Conservation (phyloP, 192 early-diverging fungal species). For the Linnemannia zychae region DNA sequence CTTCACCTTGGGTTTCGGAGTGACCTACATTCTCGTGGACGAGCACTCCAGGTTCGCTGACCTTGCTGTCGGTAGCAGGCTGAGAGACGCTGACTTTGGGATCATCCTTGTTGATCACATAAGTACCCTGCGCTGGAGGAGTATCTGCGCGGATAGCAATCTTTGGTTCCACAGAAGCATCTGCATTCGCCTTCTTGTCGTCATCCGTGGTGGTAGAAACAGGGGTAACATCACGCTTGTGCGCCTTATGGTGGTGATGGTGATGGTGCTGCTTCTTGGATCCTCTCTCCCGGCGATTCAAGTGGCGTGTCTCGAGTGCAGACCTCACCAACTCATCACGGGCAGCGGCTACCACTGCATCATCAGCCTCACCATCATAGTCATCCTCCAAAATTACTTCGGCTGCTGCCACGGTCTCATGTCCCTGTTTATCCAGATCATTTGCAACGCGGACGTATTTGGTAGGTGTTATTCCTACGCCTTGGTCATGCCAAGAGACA, state of each 20-base stretch:
- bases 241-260: slow-evolving; percentile 22
- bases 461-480: background rate
- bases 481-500: slow-evolving; percentile 31
- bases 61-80: background rate
- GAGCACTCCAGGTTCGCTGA: background rate
- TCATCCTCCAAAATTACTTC: no score
- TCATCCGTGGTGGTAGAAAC: background rate
- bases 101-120: slow-evolving; percentile 10
- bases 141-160: slow-evolving; percentile 15
- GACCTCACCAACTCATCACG: background rate
- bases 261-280: slow-evolving; percentile 31
- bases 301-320: slow-evolving; percentile 12
- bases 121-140: slow-evolving; percentile 7
- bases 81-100: background rate
- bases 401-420: background rate
- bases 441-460: slow-evolving; percentile 27
- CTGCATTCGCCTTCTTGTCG: background rate
- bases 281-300: slow-evolving; percentile 31
- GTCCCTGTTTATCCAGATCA: slow-evolving; percentile 6
- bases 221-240: background rate
- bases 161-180: background rate
- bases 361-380: slow-evolving; percentile 4
- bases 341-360: background rate
- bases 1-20: background rate
- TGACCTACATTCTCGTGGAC: slow-evolving; percentile 14